Conservation (phyloP, 2,329 filamentous ascomycete genomes). For the Didymellaceae sp. region DNA sequence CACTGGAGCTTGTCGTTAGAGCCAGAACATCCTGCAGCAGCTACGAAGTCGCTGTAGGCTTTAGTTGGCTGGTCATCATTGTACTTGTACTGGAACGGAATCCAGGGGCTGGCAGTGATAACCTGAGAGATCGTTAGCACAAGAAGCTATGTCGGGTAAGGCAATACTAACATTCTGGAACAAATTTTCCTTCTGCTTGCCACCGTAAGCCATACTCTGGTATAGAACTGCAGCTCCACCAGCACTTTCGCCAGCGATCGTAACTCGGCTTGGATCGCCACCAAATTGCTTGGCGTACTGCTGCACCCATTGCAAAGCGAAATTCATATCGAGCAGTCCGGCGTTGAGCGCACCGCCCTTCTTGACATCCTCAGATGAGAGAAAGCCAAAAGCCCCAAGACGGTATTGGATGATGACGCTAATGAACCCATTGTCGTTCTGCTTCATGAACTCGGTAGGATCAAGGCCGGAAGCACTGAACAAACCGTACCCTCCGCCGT, state of each 20-base stretch:
- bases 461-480: constrained; percentile 40
- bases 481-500: constrained; percentile 50
- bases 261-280: constrained; percentile 64
- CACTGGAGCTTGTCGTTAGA: constrained; percentile 36
- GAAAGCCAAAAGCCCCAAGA: constrained; percentile 67
- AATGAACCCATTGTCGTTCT: constrained; percentile 58
- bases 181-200: constrained; percentile 36
- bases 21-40: constrained; percentile 37
- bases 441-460: constrained; percentile 40
- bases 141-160: constrained; percentile 22
- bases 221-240: constrained; percentile 63
- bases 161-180: constrained; percentile 41
- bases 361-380: constrained; percentile 63
- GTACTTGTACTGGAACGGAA: constrained; percentile 42
- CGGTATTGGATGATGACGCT: constrained; percentile 70
- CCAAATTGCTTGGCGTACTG: constrained; percentile 60
- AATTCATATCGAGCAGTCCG: constrained; percentile 69
- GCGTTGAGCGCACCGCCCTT: constrained; percentile 66
- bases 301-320: constrained; percentile 67
- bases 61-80: constrained; percentile 40
- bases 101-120: constrained; percentile 43
- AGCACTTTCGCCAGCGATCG: constrained; percentile 67
- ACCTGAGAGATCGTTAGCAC: constrained; percentile 27
- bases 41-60: constrained; percentile 37
- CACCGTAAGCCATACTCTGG: constrained; percentile 52